Evolutionary conservation across 2,329 filamentous ascomycete genomes (phyloP).

Genomic region (Botryotinia convoluta): DNA sequence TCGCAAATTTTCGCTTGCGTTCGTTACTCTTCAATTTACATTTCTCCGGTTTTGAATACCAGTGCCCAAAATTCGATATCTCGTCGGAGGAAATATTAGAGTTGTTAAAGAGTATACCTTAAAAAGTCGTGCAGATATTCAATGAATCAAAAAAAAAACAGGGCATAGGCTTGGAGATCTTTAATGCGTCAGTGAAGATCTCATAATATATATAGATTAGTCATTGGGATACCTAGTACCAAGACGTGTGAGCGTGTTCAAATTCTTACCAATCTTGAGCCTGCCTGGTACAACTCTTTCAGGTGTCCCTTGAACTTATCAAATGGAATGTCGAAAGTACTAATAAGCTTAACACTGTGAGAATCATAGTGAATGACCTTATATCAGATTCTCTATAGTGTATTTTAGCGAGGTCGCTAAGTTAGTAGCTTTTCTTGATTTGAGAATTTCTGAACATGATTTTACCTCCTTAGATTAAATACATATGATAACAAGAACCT

Average conservation of each 20-base stretch:
- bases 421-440: background rate
- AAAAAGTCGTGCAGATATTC: background rate
- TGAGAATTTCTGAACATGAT: background rate
- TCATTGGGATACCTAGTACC: background rate
- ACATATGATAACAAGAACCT: background rate
- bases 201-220: no score
- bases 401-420: background rate
- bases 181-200: no score
- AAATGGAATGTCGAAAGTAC: background rate
- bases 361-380: background rate
- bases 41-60: background rate
- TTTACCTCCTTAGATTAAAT: background rate
- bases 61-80: background rate
- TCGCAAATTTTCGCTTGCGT: background rate
- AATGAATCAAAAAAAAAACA: background rate
- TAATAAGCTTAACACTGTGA: rapidly evolving
- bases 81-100: background rate
- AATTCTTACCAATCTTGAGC: background rate
- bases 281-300: background rate
- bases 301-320: background rate
- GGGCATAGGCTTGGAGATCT: background rate
- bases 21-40: background rate
- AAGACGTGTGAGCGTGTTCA: background rate
- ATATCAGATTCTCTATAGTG: background rate
- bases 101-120: no score